These are phyloP conservation scores for Ogataea philodendri DNA, from an alignment of 805 yeast species.

Conservation along the genomic window DNA sequence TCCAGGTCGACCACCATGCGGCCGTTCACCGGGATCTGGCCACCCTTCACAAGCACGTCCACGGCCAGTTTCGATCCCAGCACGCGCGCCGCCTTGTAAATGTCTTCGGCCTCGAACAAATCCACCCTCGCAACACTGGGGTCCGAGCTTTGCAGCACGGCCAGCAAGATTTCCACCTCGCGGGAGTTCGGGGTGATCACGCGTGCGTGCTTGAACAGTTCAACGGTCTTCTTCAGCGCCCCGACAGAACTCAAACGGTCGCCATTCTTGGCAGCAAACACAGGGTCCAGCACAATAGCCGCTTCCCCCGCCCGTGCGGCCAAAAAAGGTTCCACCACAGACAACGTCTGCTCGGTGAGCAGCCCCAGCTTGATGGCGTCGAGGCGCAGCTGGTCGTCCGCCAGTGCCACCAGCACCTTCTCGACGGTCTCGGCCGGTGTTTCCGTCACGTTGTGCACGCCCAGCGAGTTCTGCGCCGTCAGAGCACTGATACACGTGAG, in stretches of 20 bases:
- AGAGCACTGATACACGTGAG: conserved; percentile 74
- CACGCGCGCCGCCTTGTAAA: conserved; percentile 41
- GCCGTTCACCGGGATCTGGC: conserved; percentile 58
- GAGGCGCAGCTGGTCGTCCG: conserved; percentile 56
- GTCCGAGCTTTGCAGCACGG: conserved; percentile 26
- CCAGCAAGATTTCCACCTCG: conserved; percentile 41
- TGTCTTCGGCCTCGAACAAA: conserved; percentile 10
- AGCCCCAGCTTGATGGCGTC: conserved; percentile 79
- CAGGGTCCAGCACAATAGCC: conserved; percentile 72
- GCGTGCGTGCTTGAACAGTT: conserved; percentile 17
- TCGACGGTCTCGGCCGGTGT: conserved; percentile 47
- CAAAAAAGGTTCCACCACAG: conserved; percentile 33
- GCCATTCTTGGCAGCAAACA: conserved; percentile 79
- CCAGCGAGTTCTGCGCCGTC: conserved; percentile 73
- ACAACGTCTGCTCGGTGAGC: conserved; percentile 50
- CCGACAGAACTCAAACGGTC: conserved; percentile 49
- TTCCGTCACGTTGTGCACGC: conserved; percentile 42
- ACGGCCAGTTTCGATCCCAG: conserved; percentile 39
- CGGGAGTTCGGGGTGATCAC: conserved; percentile 74
- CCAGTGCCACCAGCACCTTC: conserved; percentile 51
- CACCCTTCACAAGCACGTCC: conserved; percentile 80
- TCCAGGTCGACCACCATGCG: conserved; percentile 19
- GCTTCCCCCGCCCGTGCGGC: conserved; percentile 4
- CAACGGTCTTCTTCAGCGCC: conserved; percentile 13
- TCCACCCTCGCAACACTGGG: conserved; percentile 8